Evolutionary conservation across 2,329 filamentous ascomycete species (phyloP).

Genomic region (Xylariaceae sp.): DNA sequence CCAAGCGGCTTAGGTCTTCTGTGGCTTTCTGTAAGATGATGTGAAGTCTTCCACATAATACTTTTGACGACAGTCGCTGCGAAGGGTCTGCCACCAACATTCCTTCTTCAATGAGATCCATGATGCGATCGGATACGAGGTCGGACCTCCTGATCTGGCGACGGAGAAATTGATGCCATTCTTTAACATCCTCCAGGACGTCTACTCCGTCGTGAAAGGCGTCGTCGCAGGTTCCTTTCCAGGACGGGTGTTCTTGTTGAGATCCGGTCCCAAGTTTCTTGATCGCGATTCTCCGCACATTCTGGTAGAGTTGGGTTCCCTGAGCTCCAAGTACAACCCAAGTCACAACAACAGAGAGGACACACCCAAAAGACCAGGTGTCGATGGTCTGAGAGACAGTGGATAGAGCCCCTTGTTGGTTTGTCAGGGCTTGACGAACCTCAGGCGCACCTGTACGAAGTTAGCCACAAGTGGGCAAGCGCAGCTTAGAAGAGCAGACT

Average conservation of each 20-base stretch:
- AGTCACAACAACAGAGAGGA: conserved; percentile 9
- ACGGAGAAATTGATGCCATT: conserved; percentile 9
- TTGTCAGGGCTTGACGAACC: conserved; percentile 1
- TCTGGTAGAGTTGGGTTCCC: conserved; percentile 5
- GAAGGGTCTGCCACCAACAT: conserved; percentile 4
- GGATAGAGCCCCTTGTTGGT: not conserved
- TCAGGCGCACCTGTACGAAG: conserved; percentile 3
- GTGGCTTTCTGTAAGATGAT: not conserved
- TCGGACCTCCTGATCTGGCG: conserved; percentile 5
- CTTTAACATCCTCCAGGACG: conserved; percentile 7
- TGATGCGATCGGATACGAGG: conserved; percentile 5
- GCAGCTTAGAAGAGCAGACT: not conserved
- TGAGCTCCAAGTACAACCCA: conserved; percentile 11
- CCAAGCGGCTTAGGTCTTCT: conserved; percentile 1
- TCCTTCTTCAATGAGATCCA: conserved; percentile 8
- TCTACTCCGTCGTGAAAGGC: conserved; percentile 8
- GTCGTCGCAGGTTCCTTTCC: conserved; percentile 3
- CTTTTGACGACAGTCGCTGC: conserved; percentile 1
- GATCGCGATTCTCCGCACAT: conserved; percentile 1
- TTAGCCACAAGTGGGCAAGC: not conserved
- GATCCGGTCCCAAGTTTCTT: not conserved
- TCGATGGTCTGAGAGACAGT: conserved; percentile 7
- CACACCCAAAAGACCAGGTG: conserved; percentile 13
- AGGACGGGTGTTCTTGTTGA: not conserved
- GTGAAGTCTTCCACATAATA: conserved; percentile 3